phyloP scores from a whole-genome alignment of 23 red algal species.

The Chondrus crispus region DNA sequence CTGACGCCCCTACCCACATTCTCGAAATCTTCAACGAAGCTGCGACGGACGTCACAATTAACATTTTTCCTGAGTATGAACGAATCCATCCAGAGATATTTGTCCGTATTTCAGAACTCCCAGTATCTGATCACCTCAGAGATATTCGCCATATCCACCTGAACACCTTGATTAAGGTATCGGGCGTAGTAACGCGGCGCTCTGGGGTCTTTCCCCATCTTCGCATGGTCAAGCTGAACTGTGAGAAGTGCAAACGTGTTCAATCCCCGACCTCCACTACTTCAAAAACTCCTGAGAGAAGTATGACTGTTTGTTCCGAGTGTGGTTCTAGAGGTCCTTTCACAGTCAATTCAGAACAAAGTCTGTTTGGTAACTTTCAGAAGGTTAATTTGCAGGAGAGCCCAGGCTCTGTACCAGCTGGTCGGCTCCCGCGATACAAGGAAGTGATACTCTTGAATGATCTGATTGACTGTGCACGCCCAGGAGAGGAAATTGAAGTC shows the following conservation, averaged over 20 bases:
- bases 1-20: conserved; percentile 91
- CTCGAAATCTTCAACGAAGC: conserved; percentile 89
- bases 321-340: conserved; percentile 94
- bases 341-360: conserved; percentile 89
- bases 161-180: conserved; percentile 94
- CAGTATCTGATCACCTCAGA: conserved; percentile 81
- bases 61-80: conserved; percentile 73
- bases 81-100: conserved; percentile 88
- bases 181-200: conserved; percentile 90
- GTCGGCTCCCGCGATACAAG: conserved; percentile 94
- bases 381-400: conserved; percentile 94
- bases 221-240: conserved; percentile 82
- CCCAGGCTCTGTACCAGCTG: conserved; percentile 90
- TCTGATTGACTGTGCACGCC: conserved; percentile 89
- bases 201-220: conserved; percentile 95
- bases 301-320: conserved; percentile 66
- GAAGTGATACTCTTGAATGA: conserved; percentile 90
- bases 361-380: conserved; percentile 94
- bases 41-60: conserved; percentile 76
- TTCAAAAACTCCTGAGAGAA: conserved; percentile 61
- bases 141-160: conserved; percentile 98
- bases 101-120: conserved; percentile 96
- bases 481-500: conserved; percentile 94
- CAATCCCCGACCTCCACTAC: conserved; percentile 60
- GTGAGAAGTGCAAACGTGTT: conserved; percentile 71